A percentile compares a stretch with the other conserved stretches of the same genome.
Evolutionary conservation across 805 yeast species (phyloP).

Genomic region (Starmerella vaccinii): DNA sequence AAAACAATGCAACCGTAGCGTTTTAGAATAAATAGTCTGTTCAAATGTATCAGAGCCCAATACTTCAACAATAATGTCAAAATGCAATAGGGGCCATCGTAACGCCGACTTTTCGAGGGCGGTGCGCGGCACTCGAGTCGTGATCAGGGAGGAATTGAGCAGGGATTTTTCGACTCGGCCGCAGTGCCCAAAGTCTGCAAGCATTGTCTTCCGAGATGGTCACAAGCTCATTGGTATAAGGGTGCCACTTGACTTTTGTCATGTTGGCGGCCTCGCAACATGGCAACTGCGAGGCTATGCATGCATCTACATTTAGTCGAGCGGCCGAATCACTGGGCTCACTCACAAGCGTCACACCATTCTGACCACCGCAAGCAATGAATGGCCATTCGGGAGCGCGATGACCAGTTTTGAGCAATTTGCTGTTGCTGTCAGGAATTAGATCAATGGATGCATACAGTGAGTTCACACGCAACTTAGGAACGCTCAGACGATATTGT

Average conservation of each 20-base stretch:
- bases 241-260: conserved; percentile 12
- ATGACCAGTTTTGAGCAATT: conserved; percentile 1
- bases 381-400: conserved; percentile 10
- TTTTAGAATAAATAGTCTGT: too few relatives aligned
- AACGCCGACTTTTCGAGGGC: not conserved
- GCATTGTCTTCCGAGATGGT: not conserved
- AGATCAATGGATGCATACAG: conserved; percentile 4
- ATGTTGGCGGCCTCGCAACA: not conserved
- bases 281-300: not conserved
- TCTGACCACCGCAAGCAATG: conserved; percentile 18
- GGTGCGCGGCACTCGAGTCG: not conserved
- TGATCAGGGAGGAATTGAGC: not conserved
- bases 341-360: conserved; percentile 18
- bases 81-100: not conserved
- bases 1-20: not conserved
- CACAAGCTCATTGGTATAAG: conserved; percentile 8
- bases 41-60: not conserved
- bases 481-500: conserved; percentile 1
- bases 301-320: conserved; percentile 2
- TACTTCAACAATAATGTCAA: not conserved
- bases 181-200: not conserved
- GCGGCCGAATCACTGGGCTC: conserved; percentile 8
- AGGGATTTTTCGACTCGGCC: not conserved
- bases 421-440: not conserved
- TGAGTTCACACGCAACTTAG: not conserved